Conservation (phyloP, 805 yeast genomes). For the Saccharomycopsis fermentans region DNA sequence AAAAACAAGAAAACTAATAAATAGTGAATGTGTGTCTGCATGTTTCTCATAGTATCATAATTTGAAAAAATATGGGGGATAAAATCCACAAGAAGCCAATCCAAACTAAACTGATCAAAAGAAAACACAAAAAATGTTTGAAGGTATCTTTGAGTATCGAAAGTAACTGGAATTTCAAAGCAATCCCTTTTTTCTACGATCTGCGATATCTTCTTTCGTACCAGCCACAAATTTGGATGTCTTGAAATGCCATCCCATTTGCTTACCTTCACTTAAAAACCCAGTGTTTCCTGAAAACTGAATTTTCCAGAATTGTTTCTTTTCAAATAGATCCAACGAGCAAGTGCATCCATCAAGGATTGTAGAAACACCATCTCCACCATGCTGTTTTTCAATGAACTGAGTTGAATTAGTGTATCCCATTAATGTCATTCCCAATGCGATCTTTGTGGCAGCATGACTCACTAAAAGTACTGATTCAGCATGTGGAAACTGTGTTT, state of each 20-base stretch:
- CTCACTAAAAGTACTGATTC: constrained; percentile 62
- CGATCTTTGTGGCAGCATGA: constrained; percentile 91
- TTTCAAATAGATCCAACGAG: constrained; percentile 57
- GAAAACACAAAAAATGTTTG: background rate
- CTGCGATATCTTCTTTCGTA: constrained; percentile 72
- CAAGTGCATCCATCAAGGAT: constrained; percentile 73
- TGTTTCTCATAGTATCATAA: background rate
- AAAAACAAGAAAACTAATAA: too few species aligned
- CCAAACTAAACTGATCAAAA: background rate
- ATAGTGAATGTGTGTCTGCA: background rate
- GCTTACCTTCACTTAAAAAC: constrained; percentile 69
- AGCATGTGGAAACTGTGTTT: constrained; percentile 45
- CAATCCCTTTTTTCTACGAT: constrained; percentile 26
- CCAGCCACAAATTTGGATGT: constrained; percentile 69
- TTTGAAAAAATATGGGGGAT: too few species aligned
- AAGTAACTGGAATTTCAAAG: background rate
- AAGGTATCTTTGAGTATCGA: background rate
- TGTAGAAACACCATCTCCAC: constrained; percentile 29
- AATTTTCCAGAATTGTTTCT: constrained; percentile 42
- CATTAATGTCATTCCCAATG: constrained; percentile 71
- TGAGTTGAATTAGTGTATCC: constrained; percentile 43
- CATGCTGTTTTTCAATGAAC: constrained; percentile 29
- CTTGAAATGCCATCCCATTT: constrained; percentile 84
- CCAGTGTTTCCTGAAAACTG: constrained; percentile 66
- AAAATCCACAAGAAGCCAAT: too few species aligned